Conservation (phyloP, 2,329 filamentous ascomycete species). For the Ascosphaera apis region DNA sequence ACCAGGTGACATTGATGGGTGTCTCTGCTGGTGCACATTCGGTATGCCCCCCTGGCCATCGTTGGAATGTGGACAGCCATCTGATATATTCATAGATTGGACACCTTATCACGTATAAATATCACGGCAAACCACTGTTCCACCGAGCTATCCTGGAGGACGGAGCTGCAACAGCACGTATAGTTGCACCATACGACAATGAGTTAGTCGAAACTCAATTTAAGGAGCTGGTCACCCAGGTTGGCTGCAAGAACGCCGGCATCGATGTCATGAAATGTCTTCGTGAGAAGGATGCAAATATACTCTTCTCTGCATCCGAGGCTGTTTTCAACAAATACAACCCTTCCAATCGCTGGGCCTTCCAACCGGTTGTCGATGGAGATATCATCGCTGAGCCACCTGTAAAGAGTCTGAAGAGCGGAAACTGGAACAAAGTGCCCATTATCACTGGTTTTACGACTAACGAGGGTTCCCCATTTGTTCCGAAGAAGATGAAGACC, state of each 20-base stretch:
- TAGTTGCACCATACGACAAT: slow-evolving; percentile 20
- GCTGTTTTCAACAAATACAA: slow-evolving; percentile 24
- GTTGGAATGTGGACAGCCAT: slow-evolving; percentile 1
- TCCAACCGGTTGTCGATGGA: slow-evolving; percentile 46
- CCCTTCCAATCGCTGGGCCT: slow-evolving; percentile 29
- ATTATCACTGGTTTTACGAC: slow-evolving; percentile 48
- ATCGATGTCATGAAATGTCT: slow-evolving; percentile 19
- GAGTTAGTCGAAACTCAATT: slow-evolving; percentile 24
- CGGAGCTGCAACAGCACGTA: slow-evolving; percentile 24
- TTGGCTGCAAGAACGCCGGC: slow-evolving; percentile 12
- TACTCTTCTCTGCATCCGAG: slow-evolving; percentile 18
- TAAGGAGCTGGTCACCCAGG: slow-evolving; percentile 16
- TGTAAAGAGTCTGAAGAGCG: slow-evolving; percentile 33
- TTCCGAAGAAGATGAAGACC: slow-evolving; percentile 26
- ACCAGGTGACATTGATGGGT: slow-evolving; percentile 17
- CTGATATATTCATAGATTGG: slow-evolving; percentile 28
- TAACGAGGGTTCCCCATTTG: slow-evolving; percentile 45
- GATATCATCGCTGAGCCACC: slow-evolving; percentile 35
- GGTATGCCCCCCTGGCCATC: slow-evolving; percentile 13
- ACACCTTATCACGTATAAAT: slow-evolving; percentile 37
- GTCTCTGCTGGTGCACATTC: slow-evolving; percentile 28
- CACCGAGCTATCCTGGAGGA: slow-evolving; percentile 26
- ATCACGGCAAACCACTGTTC: slow-evolving; percentile 16
- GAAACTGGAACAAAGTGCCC: slow-evolving; percentile 31
- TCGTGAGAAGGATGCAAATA: slow-evolving; percentile 15